Conservation (phyloP, 257 asterid species). For the Lantana camara region DNA sequence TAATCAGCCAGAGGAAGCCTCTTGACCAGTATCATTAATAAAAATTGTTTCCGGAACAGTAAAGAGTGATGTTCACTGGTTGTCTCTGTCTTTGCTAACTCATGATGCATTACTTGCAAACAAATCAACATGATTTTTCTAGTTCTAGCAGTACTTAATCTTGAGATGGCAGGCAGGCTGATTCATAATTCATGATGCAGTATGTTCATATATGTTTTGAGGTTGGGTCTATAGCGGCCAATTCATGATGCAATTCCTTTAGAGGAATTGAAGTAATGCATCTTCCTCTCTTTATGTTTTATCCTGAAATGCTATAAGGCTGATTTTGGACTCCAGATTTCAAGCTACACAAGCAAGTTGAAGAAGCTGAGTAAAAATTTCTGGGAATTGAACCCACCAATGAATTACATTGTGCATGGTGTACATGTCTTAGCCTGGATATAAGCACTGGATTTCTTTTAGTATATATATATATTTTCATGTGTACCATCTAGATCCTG, state of each 20-base stretch:
- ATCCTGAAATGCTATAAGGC: constrained; percentile 13
- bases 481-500: constrained; percentile 3
- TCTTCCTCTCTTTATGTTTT: constrained; percentile 16
- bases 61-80: not conserved
- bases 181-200: too few species aligned
- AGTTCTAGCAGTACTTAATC: too few species aligned
- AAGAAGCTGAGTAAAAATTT: constrained; percentile 19
- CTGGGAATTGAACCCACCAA: not conserved
- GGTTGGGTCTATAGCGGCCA: not conserved
- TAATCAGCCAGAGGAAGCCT: too few species aligned
- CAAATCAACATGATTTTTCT: too few species aligned
- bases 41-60: not conserved
- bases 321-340: constrained; percentile 6
- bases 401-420: constrained; percentile 8
- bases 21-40: too few species aligned
- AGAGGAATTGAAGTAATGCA: constrained; percentile 8
- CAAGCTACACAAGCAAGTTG: constrained; percentile 9
- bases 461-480: constrained; percentile 8
- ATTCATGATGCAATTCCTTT: constrained; percentile 14
- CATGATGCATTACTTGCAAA: too few species aligned
- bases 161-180: too few species aligned
- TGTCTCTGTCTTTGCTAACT: too few species aligned
- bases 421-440: constrained; percentile 10
- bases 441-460: not conserved
- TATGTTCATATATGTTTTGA: too few species aligned